Evolutionary conservation across 306 rosid species (phyloP), one percentile per base, ranked within the genome.

Genomic region (Quercus agrifolia): DNA sequence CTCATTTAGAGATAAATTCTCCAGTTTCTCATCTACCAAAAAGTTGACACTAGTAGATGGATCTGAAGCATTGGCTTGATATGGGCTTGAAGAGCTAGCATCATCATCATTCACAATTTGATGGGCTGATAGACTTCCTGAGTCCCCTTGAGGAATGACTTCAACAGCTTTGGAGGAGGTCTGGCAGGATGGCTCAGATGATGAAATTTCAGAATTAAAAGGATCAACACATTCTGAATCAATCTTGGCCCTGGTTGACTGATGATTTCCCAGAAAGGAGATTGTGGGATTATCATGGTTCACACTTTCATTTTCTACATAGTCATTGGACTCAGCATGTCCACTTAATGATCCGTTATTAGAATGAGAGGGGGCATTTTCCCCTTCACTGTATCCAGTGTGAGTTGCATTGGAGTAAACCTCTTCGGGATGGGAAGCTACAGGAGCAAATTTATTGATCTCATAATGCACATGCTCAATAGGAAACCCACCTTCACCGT

Each of bases 1-100:
- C 81, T 89, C 92, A 73, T 77, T 82, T 55, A 83, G 75, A 74
- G 83, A 76, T 21, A 81, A 66, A 66, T 72, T 81, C 83, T 85
- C 81, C 52, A 86, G 76, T 74, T 83, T 82, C 70, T 89, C 94
- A 77, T 81, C 86, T 74, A 79, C 73, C 21, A 82, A 80, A 72
- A 79, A 56, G 79, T 88, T 82, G 69, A 28, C 56, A 58, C 74
- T 63, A 73, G 82, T 25, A 56, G 77, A 71, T 75, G 67, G 74
- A 67, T 56, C 63, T 62, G 91, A 67, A 73, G 77, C 23, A 63
- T 77, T 83, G 74, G 41, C 86, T 74, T 82, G 71, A 82, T 25
- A 23, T 73, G 82, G 74, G 62, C 78, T 82, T 54, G 86, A 80
- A 70, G 85, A 59, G 80, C 74, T 44, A 71, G 63, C 78, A 71